These are phyloP conservation scores for Biscogniauxia mediterranea DNA, from an alignment of 2,329 filamentous ascomycete species.

Conservation along the genomic window DNA sequence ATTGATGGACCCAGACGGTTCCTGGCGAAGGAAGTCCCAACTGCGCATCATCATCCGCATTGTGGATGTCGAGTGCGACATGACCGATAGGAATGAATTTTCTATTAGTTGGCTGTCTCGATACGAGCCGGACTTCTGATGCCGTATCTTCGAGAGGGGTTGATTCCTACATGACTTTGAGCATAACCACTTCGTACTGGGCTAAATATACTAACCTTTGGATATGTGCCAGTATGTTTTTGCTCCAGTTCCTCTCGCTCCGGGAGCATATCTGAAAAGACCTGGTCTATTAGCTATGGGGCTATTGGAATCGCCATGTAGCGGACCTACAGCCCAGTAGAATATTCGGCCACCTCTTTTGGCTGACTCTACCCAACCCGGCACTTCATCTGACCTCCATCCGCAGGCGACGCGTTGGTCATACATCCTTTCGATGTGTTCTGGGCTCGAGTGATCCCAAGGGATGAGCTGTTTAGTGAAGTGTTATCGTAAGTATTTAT, in stretches of 20 bases:
- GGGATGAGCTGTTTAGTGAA: conserved; percentile 37
- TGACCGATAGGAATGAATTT: conserved; percentile 41
- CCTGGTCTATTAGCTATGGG: conserved; percentile 22
- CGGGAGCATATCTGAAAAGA: conserved; percentile 31
- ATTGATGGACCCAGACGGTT: conserved; percentile 39
- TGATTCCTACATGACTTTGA: conserved; percentile 29
- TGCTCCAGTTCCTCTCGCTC: conserved; percentile 30
- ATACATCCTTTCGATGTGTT: conserved; percentile 40
- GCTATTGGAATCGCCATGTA: conserved; percentile 2
- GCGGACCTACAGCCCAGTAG: conserved; percentile 41
- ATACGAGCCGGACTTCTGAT: conserved; percentile 25
- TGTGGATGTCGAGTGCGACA: conserved; percentile 36
- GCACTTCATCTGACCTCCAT: conserved; percentile 41
- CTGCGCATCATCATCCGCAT: conserved; percentile 29
- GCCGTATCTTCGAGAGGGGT: conserved; percentile 37
- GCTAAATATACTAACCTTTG: conserved; percentile 25
- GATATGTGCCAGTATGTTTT: conserved; percentile 31
- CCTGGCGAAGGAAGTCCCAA: conserved; percentile 31
- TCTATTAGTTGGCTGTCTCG: conserved; percentile 30
- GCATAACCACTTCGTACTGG: conserved; percentile 3
- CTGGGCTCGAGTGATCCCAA: conserved; percentile 41
- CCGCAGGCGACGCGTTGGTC: conserved; percentile 46
- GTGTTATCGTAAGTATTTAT: neutral
- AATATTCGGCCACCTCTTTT: conserved; percentile 36
- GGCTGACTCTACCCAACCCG: conserved; percentile 34